Base-by-base conservation (phyloP, 257 asterid genomes). In the Jacaranda copaia region DNA sequence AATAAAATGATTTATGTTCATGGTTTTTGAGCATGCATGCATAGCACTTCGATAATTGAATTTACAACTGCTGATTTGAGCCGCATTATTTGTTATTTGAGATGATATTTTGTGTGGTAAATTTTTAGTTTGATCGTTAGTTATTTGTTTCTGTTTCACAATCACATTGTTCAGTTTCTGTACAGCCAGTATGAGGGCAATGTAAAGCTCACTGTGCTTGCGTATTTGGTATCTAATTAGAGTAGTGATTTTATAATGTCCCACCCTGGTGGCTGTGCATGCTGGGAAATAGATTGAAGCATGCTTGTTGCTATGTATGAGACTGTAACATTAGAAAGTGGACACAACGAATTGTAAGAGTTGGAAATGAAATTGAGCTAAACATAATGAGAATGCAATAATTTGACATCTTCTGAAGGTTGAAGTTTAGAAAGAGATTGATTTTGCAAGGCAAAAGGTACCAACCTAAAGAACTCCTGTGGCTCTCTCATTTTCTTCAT, bases 141-240 rank as follows among this genome's bases (percentile, higher is more conserved):
- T 0, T 69, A 12, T 45, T 14, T 25, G 20, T 68, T 68, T 68
- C 43, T 68, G 59, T 9, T 48, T 18, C 10, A 43, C 48, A 45
- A 20, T 25, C 73, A 65, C 42, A 69, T 51, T 48, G 15, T 51
- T 43, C 35, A 66, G 16, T 42, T 68, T 8, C 73, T n/a, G 32
- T 18, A 48, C 43, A 25, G 43, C 15, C 12, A 45, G 6, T 66
- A 16, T 43, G 49, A 42, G 20, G 8, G 4, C 7, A 8, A 7
- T 40, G 53, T 42, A 16, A 43, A 25, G 53, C 65, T 66, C 53
- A 10, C 18, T 43, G 56, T 7, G 2, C 25, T 0, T 45, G 59
- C 13, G 25, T 45, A 68, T 68, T 48, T 46, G 42, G 20, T 32
- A 16, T 67, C 39, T 9, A 39, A 1, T 66, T 18, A 45, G 43